phyloP scores from a whole-genome alignment of 2,329 filamentous ascomycete genomes.

The Ciborinia camelliae region DNA sequence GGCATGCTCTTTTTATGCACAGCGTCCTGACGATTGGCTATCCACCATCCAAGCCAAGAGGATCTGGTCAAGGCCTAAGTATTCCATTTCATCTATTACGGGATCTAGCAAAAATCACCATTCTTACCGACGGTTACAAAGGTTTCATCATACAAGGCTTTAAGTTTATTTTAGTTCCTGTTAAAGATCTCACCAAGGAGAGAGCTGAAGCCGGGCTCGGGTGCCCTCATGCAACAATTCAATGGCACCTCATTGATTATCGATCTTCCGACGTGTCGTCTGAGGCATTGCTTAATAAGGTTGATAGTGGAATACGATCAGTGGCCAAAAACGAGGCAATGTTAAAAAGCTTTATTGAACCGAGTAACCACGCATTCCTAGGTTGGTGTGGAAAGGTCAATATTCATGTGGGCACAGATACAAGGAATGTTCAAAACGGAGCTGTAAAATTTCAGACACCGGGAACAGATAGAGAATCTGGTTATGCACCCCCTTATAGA shows the following conservation, averaged over 20 bases:
- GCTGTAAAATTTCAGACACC: not conserved
- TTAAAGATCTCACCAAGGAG: not conserved
- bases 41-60: not conserved
- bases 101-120: not conserved
- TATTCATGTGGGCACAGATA: not conserved
- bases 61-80: not conserved
- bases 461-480: not conserved
- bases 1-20: not conserved
- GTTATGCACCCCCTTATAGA: not conserved
- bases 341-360: not conserved
- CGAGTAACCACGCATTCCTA: not conserved
- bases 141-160: not conserved
- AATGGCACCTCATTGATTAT: not conserved
- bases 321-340: not conserved
- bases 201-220: not conserved
- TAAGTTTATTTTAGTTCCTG: not conserved
- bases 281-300: not conserved
- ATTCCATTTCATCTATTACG: not conserved
- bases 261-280: not conserved
- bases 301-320: not conserved
- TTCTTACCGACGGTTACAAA: not conserved
- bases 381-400: not conserved
- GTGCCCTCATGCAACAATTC: not conserved
- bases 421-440: not conserved
- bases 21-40: not conserved